Base-by-base conservation (phyloP, 225 moss, liverwort and hornwort species). In the Antitrichia curtipendula region DNA sequence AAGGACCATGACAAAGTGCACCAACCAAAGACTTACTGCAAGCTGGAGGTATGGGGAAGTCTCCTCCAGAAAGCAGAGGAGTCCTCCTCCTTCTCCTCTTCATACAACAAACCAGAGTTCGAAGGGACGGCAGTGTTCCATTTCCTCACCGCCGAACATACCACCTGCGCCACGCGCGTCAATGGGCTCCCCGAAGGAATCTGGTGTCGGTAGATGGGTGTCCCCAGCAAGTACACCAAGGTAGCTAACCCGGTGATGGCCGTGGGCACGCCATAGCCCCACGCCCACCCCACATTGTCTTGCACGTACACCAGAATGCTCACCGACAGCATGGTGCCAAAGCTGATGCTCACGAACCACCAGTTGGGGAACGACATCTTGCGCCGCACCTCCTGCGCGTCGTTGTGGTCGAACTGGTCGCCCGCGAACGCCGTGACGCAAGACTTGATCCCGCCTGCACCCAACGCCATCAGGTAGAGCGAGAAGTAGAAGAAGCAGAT, bases 281-380 rank as follows among this genome's bases (percentile, higher is more conserved):
- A 99, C 17, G 94, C 87, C 95, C 95, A 95, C n/a, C 99, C 99
- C 83, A 95, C 86, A 65, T 93, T 92, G 63, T 95, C 93, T 84
- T 99, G 99, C 69, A 96, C 93, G 85, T 96, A 99, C n/a, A 99
- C 97, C 87, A 97, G 80, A 81, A 94, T 94, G 94, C 99, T 99
- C 31, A 99, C 97, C 27, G 99, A 96, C 75, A 97, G 92, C 96
- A 99, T 96, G 34, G 99, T 97, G 59, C 99, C 99, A 82, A 99
- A 99, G 90, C 99, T 99, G 89, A 99, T 96, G 88, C 97, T 97
- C 73, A 99, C 96, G 62, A 99, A 99, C 99, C 99, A 99, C 99
- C 99, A 99, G 87, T 97, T 99, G 75, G 97, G 97, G 71, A 99
- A 99, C 22, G 99, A 99, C 91, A 93, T 94, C 88, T 96, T 99